Evolutionary conservation across 495 filamentous ascomycete species (phyloP).

Genomic region (Lichenothelia convexa): DNA sequence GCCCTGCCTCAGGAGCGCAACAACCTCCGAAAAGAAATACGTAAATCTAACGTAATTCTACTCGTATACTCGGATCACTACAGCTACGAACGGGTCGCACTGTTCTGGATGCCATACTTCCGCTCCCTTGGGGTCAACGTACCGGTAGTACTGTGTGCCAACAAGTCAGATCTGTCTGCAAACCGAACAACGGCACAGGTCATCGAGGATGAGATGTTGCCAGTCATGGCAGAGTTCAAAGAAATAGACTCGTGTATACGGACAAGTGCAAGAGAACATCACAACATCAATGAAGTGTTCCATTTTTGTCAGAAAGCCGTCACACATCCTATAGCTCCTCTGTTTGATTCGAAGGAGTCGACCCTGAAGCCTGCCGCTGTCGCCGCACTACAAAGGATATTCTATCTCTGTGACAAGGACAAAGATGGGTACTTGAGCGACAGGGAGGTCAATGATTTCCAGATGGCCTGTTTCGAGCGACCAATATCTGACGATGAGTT

Average conservation of each 20-base stretch:
- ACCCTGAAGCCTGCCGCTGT: conserved; percentile 75
- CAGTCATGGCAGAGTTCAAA: conserved; percentile 95
- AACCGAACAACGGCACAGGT: conserved; percentile 59
- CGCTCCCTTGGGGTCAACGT: conserved; percentile 93
- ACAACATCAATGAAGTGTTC: conserved; percentile 93
- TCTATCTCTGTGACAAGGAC: conserved; percentile 90
- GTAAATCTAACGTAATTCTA: conserved; percentile 92
- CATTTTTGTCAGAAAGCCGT: conserved; percentile 98
- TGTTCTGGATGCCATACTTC: conserved; percentile 97
- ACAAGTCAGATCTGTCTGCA: conserved; percentile 72
- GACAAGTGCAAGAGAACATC: conserved; percentile 82
- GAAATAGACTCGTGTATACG: conserved; percentile 97
- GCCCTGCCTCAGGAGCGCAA: conserved; percentile 83
- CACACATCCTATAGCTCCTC: conserved; percentile 86
- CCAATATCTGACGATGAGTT: conserved; percentile 60
- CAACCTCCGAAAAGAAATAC: conserved; percentile 77
- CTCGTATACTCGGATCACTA: conserved; percentile 96
- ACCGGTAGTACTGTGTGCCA: conserved; percentile 87
- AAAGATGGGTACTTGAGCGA: conserved; percentile 90
- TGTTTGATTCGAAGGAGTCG: conserved; percentile 85
- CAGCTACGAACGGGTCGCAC: conserved; percentile 89
- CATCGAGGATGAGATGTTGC: conserved; percentile 91
- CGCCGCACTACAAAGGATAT: conserved; percentile 69
- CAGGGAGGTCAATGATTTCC: conserved; percentile 75
- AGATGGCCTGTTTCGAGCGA: conserved; percentile 79